Percentiles rank a stretch among this genome's conserved stretches.
Conservation (phyloP, 2,329 filamentous ascomycete genomes). For the Nigrospora oryzae region DNA sequence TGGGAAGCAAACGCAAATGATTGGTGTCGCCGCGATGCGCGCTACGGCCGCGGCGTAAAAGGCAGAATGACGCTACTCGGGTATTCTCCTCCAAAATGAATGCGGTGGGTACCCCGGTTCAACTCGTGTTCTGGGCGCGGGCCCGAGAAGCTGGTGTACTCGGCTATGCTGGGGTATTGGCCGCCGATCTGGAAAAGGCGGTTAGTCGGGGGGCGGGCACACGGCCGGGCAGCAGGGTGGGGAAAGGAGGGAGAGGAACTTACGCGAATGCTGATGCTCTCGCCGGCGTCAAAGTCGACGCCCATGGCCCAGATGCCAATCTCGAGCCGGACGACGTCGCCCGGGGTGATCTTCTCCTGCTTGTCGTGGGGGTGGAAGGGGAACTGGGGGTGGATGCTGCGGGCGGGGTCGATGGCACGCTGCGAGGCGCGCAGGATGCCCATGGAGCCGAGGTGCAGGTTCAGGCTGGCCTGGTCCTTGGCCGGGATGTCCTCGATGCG, state of each 20-base stretch:
- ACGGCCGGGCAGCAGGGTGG: no score
- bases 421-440: conserved; percentile 36
- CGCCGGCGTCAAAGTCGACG: conserved; percentile 18
- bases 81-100: conserved; percentile 27
- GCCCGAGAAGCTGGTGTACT: conserved; percentile 27
- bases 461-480: conserved; percentile 28
- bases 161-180: conserved; percentile 27
- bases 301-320: conserved; percentile 21
- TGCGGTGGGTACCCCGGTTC: conserved; percentile 28
- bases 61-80: conserved; percentile 28
- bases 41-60: conserved; percentile 9
- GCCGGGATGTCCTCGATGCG: conserved; percentile 17
- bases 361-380: conserved; percentile 16
- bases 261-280: conserved; percentile 7
- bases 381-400: conserved; percentile 19
- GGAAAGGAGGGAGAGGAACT: conserved; percentile 19
- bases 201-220: conserved; percentile 16
- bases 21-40: no score
- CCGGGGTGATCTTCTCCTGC: conserved; percentile 12
- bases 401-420: conserved; percentile 23
- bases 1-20: no score
- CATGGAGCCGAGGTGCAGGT: conserved; percentile 29
- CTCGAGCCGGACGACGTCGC: conserved; percentile 14
- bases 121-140: conserved; percentile 28
- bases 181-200: conserved; percentile 16